These are phyloP conservation scores for Arthroderma sp. DNA, from an alignment of 2,329 filamentous ascomycete species.

Conservation along the genomic window DNA sequence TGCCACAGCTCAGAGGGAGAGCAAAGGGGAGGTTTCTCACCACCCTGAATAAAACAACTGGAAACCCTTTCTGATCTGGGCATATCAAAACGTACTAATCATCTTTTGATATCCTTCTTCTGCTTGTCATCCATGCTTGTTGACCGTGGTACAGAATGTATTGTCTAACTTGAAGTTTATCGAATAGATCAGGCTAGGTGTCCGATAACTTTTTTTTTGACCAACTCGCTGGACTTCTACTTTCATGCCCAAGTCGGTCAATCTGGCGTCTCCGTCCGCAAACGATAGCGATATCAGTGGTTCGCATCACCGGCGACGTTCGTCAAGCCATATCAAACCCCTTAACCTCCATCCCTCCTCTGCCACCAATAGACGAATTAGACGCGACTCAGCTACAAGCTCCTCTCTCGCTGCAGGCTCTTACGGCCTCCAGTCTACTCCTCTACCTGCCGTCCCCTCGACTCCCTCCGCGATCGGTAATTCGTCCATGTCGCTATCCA, in stretches of 20 bases:
- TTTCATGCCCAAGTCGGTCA: background rate
- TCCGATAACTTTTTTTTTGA: too few species aligned
- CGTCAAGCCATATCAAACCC: conserved; percentile 4
- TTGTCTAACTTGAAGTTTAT: too few species aligned
- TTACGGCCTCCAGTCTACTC: conserved; percentile 18
- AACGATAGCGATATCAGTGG: conserved; percentile 3
- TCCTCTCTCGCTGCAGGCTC: conserved; percentile 16
- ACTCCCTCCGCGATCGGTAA: conserved; percentile 43
- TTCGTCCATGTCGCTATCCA: conserved; percentile 63
- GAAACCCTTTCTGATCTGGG: too few species aligned
- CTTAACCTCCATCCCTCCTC: conserved; percentile 5
- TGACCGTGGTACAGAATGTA: too few species aligned
- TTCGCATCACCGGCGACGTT: conserved; percentile 10
- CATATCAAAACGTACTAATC: too few species aligned
- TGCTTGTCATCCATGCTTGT: too few species aligned
- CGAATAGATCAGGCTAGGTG: too few species aligned
- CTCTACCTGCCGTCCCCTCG: conserved; percentile 45
- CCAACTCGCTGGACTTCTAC: background rate
- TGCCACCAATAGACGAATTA: background rate
- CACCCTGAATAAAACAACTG: too few species aligned
- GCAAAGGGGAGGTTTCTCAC: too few species aligned
- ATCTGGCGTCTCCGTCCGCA: conserved; percentile 7
- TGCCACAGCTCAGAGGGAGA: too few species aligned
- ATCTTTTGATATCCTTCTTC: too few species aligned
- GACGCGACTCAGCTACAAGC: conserved; percentile 7